phyloP scores from a whole-genome alignment of 805 yeast species.

The Metschnikowia noctiluminum region DNA sequence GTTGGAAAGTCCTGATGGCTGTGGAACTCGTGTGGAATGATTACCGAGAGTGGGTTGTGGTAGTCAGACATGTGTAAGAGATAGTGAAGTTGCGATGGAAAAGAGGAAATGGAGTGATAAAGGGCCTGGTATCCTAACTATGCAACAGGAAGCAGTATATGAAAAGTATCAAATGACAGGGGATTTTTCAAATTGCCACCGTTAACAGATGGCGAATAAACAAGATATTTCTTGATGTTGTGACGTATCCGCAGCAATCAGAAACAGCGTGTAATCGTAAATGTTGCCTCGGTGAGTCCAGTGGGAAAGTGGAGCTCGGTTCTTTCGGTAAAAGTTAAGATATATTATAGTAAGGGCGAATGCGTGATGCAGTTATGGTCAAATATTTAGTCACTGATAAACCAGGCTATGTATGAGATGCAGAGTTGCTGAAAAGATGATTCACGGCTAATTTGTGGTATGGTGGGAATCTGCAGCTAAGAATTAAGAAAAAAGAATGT shows the following conservation, averaged over 20 bases:
- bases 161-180: too few species aligned
- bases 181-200: too few species aligned
- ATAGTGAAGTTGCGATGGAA: not conserved
- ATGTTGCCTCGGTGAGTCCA: not conserved
- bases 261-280: not conserved
- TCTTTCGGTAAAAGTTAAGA: not conserved
- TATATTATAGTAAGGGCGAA: too few species aligned
- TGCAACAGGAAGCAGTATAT: too few species aligned
- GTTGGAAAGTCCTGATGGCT: slow-evolving; percentile 59
- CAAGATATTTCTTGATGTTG: too few species aligned
- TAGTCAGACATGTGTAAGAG: slow-evolving; percentile 15
- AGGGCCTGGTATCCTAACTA: too few species aligned
- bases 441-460: not conserved
- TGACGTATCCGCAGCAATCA: too few species aligned
- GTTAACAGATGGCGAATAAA: too few species aligned
- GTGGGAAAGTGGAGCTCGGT: not conserved
- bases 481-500: not conserved
- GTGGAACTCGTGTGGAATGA: slow-evolving; percentile 36
- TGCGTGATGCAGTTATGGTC: too few species aligned
- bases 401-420: not conserved
- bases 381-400: too few species aligned
- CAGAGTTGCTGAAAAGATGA: not conserved
- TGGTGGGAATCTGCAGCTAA: not conserved
- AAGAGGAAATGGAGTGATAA: not conserved
- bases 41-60: slow-evolving; percentile 38